Conservation (phyloP, 176 grass and related monocot genomes). For the Poa annua region DNA sequence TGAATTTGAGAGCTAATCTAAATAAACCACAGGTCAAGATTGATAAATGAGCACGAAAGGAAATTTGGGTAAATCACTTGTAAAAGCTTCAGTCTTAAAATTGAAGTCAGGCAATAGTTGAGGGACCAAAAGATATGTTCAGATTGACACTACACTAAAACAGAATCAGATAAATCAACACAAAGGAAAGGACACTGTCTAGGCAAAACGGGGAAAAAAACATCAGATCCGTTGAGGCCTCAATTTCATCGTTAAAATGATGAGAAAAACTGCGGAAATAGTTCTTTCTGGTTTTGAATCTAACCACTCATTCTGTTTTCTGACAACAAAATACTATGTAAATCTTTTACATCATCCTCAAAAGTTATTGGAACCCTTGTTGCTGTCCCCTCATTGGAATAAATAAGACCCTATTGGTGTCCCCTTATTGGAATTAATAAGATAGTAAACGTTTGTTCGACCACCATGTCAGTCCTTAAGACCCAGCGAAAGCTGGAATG, state of each 20-base stretch:
- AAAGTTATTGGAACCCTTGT: background rate
- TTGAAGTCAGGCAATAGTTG: background rate
- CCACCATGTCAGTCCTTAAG: background rate
- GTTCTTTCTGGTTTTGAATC: too few relatives aligned
- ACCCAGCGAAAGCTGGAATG: background rate
- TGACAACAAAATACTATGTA: slow-evolving; percentile 14
- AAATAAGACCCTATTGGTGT: background rate
- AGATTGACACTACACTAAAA: slow-evolving; percentile 7
- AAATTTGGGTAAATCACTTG: slow-evolving; percentile 25
- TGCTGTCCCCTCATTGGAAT: background rate
- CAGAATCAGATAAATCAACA: slow-evolving; percentile 35
- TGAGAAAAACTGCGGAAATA: slow-evolving; percentile 26
- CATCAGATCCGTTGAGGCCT: background rate
- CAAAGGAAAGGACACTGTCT: slow-evolving; percentile 14
- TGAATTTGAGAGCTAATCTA: slow-evolving; percentile 16
- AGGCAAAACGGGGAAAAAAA: background rate
- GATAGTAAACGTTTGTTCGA: slow-evolving; percentile 1
- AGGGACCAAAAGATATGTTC: slow-evolving; percentile 15
- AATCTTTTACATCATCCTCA: slow-evolving; percentile 4
- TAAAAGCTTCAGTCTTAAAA: slow-evolving; percentile 4
- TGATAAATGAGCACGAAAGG: slow-evolving; percentile 22
- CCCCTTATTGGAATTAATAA: slow-evolving; percentile 3
- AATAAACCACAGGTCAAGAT: background rate
- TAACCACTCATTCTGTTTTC: slow-evolving; percentile 7
- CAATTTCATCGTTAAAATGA: slow-evolving; percentile 12